Conservation (phyloP, 1,284 basidiomycete genomes). For the Ustilago hordei region DNA sequence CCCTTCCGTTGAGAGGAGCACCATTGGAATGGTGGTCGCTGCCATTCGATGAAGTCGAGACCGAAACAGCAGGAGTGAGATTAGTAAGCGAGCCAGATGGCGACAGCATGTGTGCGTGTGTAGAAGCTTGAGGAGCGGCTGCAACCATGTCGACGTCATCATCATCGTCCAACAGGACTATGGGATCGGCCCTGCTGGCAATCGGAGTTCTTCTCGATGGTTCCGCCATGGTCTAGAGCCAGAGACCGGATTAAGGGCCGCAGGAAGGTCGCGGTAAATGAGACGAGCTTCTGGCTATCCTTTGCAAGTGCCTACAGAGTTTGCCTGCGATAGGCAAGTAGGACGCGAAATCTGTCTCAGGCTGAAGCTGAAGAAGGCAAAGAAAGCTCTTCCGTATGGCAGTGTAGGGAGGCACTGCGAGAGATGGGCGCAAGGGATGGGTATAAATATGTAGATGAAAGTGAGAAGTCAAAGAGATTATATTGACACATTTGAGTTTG, state of each 20-base stretch:
- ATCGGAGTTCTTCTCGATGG: conserved; percentile 1
- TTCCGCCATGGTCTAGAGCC: conserved; percentile 17
- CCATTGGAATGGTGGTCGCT: conserved; percentile 9
- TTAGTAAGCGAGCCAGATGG: conserved; percentile 20
- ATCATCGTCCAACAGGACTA: conserved; percentile 34
- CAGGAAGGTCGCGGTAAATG: not conserved
- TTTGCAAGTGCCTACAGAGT: too few relatives aligned
- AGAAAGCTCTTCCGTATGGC: too few relatives aligned
- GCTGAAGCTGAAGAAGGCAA: too few relatives aligned
- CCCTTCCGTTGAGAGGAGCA: not conserved
- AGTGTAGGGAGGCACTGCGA: not conserved
- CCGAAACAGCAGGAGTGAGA: conserved; percentile 40
- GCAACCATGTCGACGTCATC: conserved; percentile 11
- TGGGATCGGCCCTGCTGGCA: conserved; percentile 16
- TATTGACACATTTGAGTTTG: conserved; percentile 1
- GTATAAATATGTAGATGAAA: not conserved
- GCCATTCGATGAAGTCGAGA: conserved; percentile 20
- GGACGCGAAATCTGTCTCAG: too few relatives aligned
- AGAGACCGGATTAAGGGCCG: not conserved
- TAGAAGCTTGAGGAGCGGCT: not conserved
- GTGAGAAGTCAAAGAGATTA: not conserved
- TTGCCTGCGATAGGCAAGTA: too few relatives aligned
- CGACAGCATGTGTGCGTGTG: not conserved
- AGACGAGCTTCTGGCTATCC: too few relatives aligned
- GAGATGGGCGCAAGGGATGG: not conserved